These are phyloP conservation scores for Albugo laibachii DNA, from an alignment of 352 stramenopile species.

Conservation along the genomic window DNA sequence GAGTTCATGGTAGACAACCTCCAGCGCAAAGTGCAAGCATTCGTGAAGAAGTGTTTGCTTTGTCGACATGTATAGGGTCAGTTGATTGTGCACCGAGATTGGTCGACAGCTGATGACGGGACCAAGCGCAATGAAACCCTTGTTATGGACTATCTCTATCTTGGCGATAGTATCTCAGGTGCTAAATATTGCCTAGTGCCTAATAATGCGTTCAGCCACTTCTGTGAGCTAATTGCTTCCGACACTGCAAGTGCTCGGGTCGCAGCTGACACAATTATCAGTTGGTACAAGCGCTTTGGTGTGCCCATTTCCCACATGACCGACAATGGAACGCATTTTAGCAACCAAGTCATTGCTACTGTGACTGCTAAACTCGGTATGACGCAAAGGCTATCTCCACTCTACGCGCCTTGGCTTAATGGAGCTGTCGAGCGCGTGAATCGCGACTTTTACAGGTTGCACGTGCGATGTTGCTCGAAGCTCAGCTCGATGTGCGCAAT, in stretches of 20 bases:
- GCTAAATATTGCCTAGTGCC: constrained; percentile 2
- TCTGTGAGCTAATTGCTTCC: constrained; percentile 8
- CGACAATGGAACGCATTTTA: constrained; percentile 11
- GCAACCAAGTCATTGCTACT: constrained; percentile 13
- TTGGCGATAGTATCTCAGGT: constrained; percentile 1
- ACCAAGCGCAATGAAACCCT: constrained; percentile 8
- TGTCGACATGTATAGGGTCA: neutral
- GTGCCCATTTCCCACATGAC: constrained; percentile 5
- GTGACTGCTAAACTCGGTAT: neutral
- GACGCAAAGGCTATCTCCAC: constrained; percentile 2
- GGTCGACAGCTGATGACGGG: no score
- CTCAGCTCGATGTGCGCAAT: constrained; percentile 1
- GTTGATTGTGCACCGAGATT: neutral
- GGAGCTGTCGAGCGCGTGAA: constrained; percentile 9
- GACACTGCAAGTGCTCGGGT: neutral
- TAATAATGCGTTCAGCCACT: constrained; percentile 11
- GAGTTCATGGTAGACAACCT: constrained; percentile 3
- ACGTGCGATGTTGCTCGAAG: constrained; percentile 5
- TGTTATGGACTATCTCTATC: constrained; percentile 7
- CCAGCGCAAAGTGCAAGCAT: constrained; percentile 1
- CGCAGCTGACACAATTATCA: constrained; percentile 4
- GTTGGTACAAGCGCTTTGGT: constrained; percentile 10
- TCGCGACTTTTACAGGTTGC: constrained; percentile 6
- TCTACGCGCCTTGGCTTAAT: constrained; percentile 8
- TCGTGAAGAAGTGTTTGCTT: neutral